Base-by-base conservation (phyloP, 164 flowering plant genomes). In the Vitis rupestris region DNA sequence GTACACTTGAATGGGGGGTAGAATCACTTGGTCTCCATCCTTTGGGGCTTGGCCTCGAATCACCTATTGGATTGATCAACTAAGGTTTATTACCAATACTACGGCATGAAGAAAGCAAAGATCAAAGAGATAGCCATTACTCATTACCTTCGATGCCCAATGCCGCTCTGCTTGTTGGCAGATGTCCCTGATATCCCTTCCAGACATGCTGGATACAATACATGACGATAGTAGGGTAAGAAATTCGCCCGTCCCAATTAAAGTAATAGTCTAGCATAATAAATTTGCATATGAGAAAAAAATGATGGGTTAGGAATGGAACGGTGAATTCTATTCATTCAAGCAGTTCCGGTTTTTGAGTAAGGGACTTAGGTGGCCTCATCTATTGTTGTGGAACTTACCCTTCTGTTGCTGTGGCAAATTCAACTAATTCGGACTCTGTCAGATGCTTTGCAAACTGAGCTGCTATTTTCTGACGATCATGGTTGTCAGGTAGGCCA, bases 121-220 rank as follows among this genome's bases (percentile, higher is more conserved):
- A 29, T 1, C 14, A 47, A 30, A 49, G 31, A 65, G 29, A 14
- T 2, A 16, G 12, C 44, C 27, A 47, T 27, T 9, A 10, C n/a
- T 51, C 14, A 12, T 66, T 79, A 90, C 98, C 97, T 90, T 94
- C 70, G 98, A 89, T 59, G 99, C 99, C 99, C 99, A 91, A n/a
- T 78, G 86, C 13, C 99, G 79, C 77, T 95, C 99, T 15, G 99
- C 97, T 80, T 91, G 96, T 72, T 90, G 99, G 64, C 99, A 95
- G 2, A 91, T 85, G 64, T 93, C 97, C 61, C 93, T 84, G 13
- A 95, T 91, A 72, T 95, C 98, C 70, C 99, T 82, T 58, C 99
- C 99, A 3, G 98, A 93, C 97, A 95, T 89, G 56, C 99, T 95
- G 82, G 70, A 72, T 16, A 16, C 9, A 8, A 17, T 27, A 11